Base-by-base conservation (phyloP, 116 monocot species). In the Zostera marina region DNA sequence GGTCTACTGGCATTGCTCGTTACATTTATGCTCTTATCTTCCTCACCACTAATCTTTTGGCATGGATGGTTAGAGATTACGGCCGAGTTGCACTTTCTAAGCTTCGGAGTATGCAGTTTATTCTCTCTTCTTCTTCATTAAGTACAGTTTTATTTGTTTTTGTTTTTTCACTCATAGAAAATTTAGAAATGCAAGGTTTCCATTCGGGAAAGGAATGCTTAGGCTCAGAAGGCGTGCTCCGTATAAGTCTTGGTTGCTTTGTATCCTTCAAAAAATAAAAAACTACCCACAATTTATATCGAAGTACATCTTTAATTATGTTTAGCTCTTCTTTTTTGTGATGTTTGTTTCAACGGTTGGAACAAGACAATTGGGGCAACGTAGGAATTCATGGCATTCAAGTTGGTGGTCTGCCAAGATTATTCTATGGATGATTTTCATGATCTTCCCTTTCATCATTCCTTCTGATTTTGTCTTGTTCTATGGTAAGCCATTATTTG, bases 11-110 rank as follows among this genome's bases (percentile, higher is more conserved):
- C 49, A 59, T 77, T 56, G 89, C 96, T 8, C 59, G 84, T 22
- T 85, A 74, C 54, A 53, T 80, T 8, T 89, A 89, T 23, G 78
- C 75, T 9, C 58, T 96, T 65, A 72, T 96, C 61, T 96, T 88
- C 67, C 72, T 96, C 5, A 65, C 70, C 14, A 83, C 85, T 46
- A 80, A 78, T 55, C 73, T 96, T 24, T 74, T 89, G 13, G 96
- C 96, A 13, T 89, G 96, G 96, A 76, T 76, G 7, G 45, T 85
- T 49, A 74, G 96, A 26, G 96, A 96, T 60, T 85, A 85, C 46
- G 85, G 85, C 66, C 73, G 42, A 47, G 47, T 58, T 15, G 77
- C 69, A 1, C 77, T 96, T 52, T 73, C 88, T 12, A 82, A 89
- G 71, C 70, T 96, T 15, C 58, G 66, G 56, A 63, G 92, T 93